Conservation (phyloP, 225 moss, liverwort and hornwort genomes). For the Marchantia paleacea region DNA sequence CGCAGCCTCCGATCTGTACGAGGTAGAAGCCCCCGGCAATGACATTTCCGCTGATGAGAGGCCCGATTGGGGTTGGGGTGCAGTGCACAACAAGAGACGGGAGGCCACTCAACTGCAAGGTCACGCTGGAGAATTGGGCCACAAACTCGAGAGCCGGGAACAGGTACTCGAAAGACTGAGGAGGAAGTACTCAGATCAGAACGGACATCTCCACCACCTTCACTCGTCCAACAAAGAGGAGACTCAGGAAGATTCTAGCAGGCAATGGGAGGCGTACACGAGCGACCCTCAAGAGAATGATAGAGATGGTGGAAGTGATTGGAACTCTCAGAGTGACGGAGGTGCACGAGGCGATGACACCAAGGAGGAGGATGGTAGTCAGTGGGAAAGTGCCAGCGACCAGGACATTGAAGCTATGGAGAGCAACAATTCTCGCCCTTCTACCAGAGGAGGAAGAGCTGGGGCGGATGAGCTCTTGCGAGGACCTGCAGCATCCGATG, state of each 20-base stretch:
- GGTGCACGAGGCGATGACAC: conserved; percentile 34
- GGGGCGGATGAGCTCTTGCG: conserved; percentile 15
- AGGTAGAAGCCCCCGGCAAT: conserved; percentile 14
- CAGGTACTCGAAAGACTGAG: conserved; percentile 44
- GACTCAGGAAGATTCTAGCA: conserved; percentile 6
- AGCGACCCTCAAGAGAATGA: conserved; percentile 26
- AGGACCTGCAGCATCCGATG: conserved; percentile 6
- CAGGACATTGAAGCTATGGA: conserved; percentile 37
- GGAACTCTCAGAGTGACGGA: conserved; percentile 39
- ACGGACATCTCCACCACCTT: not conserved
- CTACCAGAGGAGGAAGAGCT: conserved; percentile 10
- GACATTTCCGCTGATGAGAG: conserved; percentile 21
- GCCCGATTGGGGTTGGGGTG: conserved; percentile 31
- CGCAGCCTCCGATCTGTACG: conserved; percentile 15
- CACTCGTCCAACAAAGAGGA: conserved; percentile 8
- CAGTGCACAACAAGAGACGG: conserved; percentile 13
- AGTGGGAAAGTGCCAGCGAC: conserved; percentile 51
- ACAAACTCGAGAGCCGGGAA: conserved; percentile 42
- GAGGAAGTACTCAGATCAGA: conserved; percentile 41
- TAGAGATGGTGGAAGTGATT: conserved; percentile 35
- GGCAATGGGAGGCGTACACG: conserved; percentile 27
- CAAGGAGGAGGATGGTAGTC: conserved; percentile 46
- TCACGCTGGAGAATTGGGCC: conserved; percentile 22
- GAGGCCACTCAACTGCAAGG: conserved; percentile 22
- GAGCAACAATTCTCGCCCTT: conserved; percentile 18